Percentiles rank a stretch among this genome's conserved stretches.
These are phyloP conservation scores for Neonectria neomacrospora DNA, from an alignment of 2,329 filamentous ascomycete species.

Conservation along the genomic window DNA sequence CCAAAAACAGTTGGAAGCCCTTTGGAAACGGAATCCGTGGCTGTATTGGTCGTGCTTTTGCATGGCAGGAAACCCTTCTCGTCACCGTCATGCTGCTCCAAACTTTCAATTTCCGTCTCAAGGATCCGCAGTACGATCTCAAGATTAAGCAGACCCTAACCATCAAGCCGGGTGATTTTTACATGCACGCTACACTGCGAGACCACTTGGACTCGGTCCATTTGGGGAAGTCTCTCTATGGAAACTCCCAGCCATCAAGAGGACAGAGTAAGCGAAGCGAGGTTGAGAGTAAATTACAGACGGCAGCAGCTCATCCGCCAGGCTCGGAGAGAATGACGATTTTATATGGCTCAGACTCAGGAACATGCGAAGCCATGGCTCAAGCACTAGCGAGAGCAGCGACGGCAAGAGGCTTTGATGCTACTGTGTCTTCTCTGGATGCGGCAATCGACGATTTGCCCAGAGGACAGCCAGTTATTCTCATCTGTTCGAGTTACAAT, in stretches of 20 bases:
- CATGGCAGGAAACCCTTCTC: slow-evolving; percentile 64
- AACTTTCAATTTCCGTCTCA: slow-evolving; percentile 72
- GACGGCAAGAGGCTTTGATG: slow-evolving; percentile 63
- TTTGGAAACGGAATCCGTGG: slow-evolving; percentile 64
- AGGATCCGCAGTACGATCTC: slow-evolving; percentile 67
- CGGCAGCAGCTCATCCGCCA: not conserved
- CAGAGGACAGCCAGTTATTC: slow-evolving; percentile 65
- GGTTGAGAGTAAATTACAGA: not conserved
- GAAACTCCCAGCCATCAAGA: slow-evolving; percentile 27
- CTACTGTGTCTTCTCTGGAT: slow-evolving; percentile 65
- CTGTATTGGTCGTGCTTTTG: slow-evolving; percentile 65
- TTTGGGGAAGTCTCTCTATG: slow-evolving; percentile 49
- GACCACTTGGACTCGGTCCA: slow-evolving; percentile 52
- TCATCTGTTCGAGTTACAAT: slow-evolving; percentile 76
- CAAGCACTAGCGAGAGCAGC: slow-evolving; percentile 68
- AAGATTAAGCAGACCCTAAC: slow-evolving; percentile 65
- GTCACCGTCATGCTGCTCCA: slow-evolving; percentile 67
- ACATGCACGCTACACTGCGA: slow-evolving; percentile 66
- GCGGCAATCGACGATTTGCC: slow-evolving; percentile 66
- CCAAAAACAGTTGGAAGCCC: slow-evolving; percentile 60
- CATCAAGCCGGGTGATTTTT: slow-evolving; percentile 69
- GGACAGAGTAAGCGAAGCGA: not conserved
- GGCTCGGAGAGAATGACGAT: slow-evolving; percentile 61
- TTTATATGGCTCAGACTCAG: slow-evolving; percentile 75
- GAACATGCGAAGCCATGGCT: slow-evolving; percentile 75